Conservation (phyloP, 2,329 filamentous ascomycete species). For the Penicillium sp. region DNA sequence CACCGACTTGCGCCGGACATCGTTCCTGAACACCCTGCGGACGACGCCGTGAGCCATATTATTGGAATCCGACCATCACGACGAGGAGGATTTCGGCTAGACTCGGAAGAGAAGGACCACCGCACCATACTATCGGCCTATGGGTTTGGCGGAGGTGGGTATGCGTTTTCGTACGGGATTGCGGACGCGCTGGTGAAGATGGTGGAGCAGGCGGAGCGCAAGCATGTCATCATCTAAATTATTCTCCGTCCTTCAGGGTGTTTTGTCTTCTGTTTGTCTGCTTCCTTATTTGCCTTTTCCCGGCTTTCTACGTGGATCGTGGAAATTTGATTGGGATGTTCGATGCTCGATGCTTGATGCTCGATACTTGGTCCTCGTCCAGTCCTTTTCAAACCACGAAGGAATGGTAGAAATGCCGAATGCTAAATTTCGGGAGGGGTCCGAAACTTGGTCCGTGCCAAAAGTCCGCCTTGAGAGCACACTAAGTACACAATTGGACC, state of each 20-base stretch:
- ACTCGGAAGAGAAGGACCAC: constrained; percentile 26
- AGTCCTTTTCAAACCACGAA: neutral
- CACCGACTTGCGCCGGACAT: constrained; percentile 38
- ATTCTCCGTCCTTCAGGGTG: too few species aligned
- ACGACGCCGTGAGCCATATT: constrained; percentile 32
- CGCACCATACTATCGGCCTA: constrained; percentile 36
- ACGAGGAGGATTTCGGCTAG: constrained; percentile 36
- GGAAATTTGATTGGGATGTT: neutral
- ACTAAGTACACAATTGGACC: too few species aligned
- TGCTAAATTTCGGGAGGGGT: neutral
- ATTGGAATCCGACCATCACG: constrained; percentile 38
- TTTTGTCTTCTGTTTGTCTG: too few species aligned
- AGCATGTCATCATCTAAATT: constrained; percentile 26
- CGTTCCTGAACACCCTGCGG: constrained; percentile 31
- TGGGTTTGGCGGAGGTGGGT: constrained; percentile 40
- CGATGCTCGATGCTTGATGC: neutral
- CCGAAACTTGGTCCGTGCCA: neutral
- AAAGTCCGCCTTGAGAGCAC: neutral
- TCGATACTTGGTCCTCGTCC: neutral
- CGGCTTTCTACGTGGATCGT: neutral
- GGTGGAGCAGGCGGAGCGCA: constrained; percentile 33
- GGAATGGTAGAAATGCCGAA: neutral
- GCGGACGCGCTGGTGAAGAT: constrained; percentile 36
- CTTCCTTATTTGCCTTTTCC: neutral
- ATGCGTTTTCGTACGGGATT: constrained; percentile 39